Base-by-base conservation (phyloP, 495 filamentous ascomycete species). In the Aspergillus hancockii region DNA sequence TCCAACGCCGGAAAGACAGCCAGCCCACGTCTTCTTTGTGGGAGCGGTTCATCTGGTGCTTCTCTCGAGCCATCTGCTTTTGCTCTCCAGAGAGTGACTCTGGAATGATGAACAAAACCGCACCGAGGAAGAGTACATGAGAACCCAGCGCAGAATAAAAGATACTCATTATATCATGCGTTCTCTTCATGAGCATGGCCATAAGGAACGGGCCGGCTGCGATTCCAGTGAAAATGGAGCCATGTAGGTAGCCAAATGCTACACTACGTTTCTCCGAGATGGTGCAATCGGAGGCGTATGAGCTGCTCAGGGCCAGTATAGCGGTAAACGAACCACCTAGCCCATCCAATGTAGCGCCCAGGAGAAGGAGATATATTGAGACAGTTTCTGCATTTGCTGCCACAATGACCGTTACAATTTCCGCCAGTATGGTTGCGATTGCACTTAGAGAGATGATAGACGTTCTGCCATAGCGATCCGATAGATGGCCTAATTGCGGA, bases 231-330 rank as follows among this genome's bases (percentile, higher is more conserved):
- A 96, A 98, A 16, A 98, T 78, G 63, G 86, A 88, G 14, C 90
- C 92, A 64, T 97, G 91, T 59, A 96, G 88, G 62, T 90, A 91
- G 3, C 90, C 92, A 70, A 98, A 96, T 22, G 86, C 85, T n/a
- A 94, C 88, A 49, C 87, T 90, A 19, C 94, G 84, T 59, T 83
- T 82, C 28, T 86, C 85, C 0, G 91, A 89, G 16, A 86, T 77
- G 13, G 94, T 93, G 72, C 91, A 96, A 68, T 98, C 94, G 41
- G 90, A 83, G 7, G 87, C 88, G 69, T 98, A 98, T 0, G 93
- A 88, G 66, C 93, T 85, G 22, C 83, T 85, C 40, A 98, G 66
- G 10, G 94, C 90, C 78, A 91, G 88, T 3, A 83, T 86, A 1
- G 88, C 82, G 3, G 90, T 92, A 72, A 97, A 96, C 32, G 91